phyloP scores from a whole-genome alignment of 176 grass and related monocot genomes.

The Puya raimondii region DNA sequence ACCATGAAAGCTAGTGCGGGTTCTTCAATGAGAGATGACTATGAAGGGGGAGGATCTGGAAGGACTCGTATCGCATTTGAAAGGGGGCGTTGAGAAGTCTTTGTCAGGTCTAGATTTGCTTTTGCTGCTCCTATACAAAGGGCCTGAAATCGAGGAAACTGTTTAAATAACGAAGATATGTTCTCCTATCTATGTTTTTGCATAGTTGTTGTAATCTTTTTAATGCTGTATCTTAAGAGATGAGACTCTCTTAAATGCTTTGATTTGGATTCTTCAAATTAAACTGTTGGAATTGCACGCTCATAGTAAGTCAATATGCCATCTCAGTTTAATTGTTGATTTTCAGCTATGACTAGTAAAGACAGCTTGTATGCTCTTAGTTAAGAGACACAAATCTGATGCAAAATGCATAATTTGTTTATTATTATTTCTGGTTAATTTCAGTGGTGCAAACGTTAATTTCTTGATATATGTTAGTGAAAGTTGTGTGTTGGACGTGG shows the following conservation, averaged over 20 bases:
- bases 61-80: constrained; percentile 82
- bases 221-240: not conserved
- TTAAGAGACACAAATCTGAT: too few species aligned
- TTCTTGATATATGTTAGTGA: too few species aligned
- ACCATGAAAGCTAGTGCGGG: constrained; percentile 94
- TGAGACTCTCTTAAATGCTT: not conserved
- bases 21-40: constrained; percentile 78
- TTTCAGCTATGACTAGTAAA: too few species aligned
- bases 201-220: not conserved
- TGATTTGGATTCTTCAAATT: not conserved
- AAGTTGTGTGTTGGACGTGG: too few species aligned
- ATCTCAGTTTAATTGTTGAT: constrained; percentile 1
- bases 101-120: not conserved
- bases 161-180: not conserved
- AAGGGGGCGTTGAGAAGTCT: constrained; percentile 46
- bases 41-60: constrained; percentile 75
- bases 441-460: too few species aligned
- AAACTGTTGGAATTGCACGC: too few species aligned
- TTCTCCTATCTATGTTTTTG: not conserved
- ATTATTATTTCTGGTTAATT: too few species aligned
- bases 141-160: not conserved
- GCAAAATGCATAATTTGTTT: too few species aligned
- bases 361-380: too few species aligned
- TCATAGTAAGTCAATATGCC: too few species aligned
- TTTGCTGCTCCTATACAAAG: not conserved